A percentile compares a stretch with the other conserved stretches of the same genome.
Conservation (phyloP, 345 rosid genomes). For the Euphorbia tirucalli region DNA sequence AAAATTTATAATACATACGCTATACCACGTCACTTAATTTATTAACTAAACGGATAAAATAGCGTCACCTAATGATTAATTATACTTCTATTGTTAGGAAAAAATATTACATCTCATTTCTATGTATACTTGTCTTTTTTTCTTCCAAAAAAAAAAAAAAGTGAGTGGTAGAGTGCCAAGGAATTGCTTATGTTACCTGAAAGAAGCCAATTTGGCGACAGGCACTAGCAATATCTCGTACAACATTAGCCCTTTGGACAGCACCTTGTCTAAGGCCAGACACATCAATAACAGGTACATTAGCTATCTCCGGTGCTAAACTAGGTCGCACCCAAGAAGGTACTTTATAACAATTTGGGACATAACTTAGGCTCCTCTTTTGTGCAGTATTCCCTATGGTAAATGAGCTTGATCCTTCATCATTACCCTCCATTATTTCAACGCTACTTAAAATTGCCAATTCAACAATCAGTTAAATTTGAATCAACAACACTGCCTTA, state of each 20-base stretch:
- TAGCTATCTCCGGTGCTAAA: constrained; percentile 18
- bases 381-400: constrained; percentile 46
- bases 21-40: too few relatives aligned
- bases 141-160: neutral
- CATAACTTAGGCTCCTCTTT: constrained; percentile 40
- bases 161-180: neutral
- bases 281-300: constrained; percentile 49
- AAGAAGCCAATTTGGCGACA: constrained; percentile 50
- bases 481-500: too few relatives aligned
- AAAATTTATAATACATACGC: too few relatives aligned
- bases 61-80: too few relatives aligned
- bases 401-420: constrained; percentile 30
- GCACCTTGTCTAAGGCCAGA: constrained; percentile 30
- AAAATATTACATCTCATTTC: too few relatives aligned
- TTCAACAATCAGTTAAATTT: too few relatives aligned
- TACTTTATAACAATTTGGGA: constrained; percentile 36
- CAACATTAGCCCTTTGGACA: constrained; percentile 28
- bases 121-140: too few relatives aligned
- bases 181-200: constrained; percentile 30
- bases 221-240: constrained; percentile 43
- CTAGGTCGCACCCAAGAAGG: constrained; percentile 31
- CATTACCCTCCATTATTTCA: constrained; percentile 29
- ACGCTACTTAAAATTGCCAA: too few relatives aligned
- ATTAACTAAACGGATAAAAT: too few relatives aligned
- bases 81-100: too few relatives aligned